phyloP scores from a whole-genome alignment of 805 yeast genomes.

The Wickerhamomyces bovis region DNA sequence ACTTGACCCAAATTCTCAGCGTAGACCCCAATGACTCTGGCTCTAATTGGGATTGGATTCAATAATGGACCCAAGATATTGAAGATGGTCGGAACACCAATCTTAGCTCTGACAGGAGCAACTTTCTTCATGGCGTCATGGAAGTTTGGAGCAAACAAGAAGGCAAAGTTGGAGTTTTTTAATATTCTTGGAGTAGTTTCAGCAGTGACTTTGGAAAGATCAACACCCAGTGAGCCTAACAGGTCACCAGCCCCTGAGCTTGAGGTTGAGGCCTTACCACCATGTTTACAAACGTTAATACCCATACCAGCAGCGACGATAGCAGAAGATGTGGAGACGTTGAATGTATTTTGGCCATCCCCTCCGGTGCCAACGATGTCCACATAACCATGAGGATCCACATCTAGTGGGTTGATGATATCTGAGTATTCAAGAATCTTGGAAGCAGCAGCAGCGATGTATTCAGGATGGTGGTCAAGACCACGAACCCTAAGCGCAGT shows the following conservation, averaged over 20 bases:
- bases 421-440: constrained; percentile 65
- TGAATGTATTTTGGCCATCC: constrained; percentile 95
- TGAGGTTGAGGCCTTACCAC: constrained; percentile 95
- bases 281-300: constrained; percentile 83
- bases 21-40: constrained; percentile 88
- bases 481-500: constrained; percentile 70
- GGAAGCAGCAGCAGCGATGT: constrained; percentile 78
- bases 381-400: constrained; percentile 48
- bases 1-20: constrained; percentile 71
- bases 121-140: constrained; percentile 88
- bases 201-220: constrained; percentile 60
- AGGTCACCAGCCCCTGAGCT: constrained; percentile 92
- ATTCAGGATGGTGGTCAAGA: constrained; percentile 75
- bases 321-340: constrained; percentile 92
- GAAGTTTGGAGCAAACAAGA: constrained; percentile 91
- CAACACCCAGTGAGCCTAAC: constrained; percentile 76
- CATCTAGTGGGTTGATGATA: constrained; percentile 38
- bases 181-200: constrained; percentile 55
- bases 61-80: constrained; percentile 90
- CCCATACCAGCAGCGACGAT: constrained; percentile 90
- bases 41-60: constrained; percentile 79
- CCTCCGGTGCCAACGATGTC: constrained; percentile 99
- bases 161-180: constrained; percentile 43
- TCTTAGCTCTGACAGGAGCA: constrained; percentile 64
- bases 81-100: constrained; percentile 91